phyloP scores from a whole-genome alignment of 148 eudicot genomes.

The Chenopodium quinoa region DNA sequence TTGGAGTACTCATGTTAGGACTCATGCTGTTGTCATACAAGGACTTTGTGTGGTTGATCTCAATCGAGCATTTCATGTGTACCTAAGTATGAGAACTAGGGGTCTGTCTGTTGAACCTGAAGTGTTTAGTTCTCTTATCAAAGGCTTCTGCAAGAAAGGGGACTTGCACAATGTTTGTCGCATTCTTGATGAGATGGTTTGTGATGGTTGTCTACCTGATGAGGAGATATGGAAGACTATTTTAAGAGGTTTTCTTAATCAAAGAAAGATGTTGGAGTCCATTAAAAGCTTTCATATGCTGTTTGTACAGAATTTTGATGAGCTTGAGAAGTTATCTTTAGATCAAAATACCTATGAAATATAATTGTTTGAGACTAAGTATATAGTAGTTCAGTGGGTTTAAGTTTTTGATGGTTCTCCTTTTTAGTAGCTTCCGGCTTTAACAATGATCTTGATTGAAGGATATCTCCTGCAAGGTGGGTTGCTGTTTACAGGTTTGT shows the following conservation, averaged over 20 bases:
- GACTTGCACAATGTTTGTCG: constrained; percentile 60
- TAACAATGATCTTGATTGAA: not conserved
- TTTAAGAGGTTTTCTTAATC: constrained; percentile 55
- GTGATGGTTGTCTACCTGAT: constrained; percentile 81
- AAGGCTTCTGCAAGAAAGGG: constrained; percentile 56
- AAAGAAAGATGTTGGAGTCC: constrained; percentile 45
- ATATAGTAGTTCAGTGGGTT: not conserved
- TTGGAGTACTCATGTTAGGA: constrained; percentile 72
- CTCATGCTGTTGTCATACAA: constrained; percentile 59
- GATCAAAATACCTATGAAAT: not conserved
- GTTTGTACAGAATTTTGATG: constrained; percentile 25
- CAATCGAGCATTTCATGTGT: constrained; percentile 65
- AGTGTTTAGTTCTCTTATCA: constrained; percentile 52
- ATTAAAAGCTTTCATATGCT: constrained; percentile 40
- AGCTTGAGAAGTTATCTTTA: constrained; percentile 19
- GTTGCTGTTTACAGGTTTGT: not conserved
- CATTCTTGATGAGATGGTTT: constrained; percentile 72
- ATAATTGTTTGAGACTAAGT: not conserved
- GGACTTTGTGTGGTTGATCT: constrained; percentile 62
- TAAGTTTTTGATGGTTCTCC: not conserved
- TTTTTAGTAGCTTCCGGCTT: not conserved
- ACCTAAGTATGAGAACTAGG: constrained; percentile 70
- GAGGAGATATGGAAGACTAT: constrained; percentile 56
- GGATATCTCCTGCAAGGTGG: constrained; percentile 21
- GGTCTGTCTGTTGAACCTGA: constrained; percentile 71